Evolutionary conservation across 441 rosid genomes (phyloP).

Genomic region (Gossypium davidsonii): DNA sequence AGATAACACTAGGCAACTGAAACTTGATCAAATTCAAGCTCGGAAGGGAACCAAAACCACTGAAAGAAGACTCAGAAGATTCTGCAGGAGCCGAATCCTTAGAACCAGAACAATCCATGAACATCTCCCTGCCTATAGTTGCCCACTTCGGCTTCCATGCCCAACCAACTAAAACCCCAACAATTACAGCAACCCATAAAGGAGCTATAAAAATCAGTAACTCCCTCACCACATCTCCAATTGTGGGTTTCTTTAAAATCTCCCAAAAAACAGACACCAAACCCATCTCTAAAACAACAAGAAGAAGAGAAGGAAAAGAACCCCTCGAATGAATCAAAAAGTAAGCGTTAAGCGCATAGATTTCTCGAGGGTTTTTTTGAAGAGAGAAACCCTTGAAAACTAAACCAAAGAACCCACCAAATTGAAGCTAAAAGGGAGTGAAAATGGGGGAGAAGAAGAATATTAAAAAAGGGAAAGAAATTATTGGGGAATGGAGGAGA

Average conservation of each 20-base stretch:
- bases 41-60: slow-evolving; percentile 17
- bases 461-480: not conserved
- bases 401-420: not conserved
- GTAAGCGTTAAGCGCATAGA: slow-evolving; percentile 37
- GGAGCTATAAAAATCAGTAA: slow-evolving; percentile 49
- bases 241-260: slow-evolving; percentile 35
- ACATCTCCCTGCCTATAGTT: slow-evolving; percentile 34
- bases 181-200: slow-evolving; percentile 66
- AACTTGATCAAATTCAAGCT: slow-evolving; percentile 38
- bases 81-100: slow-evolving; percentile 7
- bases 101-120: slow-evolving; percentile 25
- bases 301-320: not conserved
- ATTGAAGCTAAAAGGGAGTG: not conserved
- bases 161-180: slow-evolving; percentile 87
- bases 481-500: slow-evolving; percentile 1
- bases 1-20: slow-evolving; percentile 44
- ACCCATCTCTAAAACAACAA: slow-evolving; percentile 31
- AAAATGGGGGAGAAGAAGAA: not conserved
- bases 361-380: slow-evolving; percentile 31
- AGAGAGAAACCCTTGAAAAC: not conserved
- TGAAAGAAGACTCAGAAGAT: slow-evolving; percentile 4
- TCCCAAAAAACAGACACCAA: slow-evolving; percentile 37
- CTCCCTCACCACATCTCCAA: slow-evolving; percentile 40
- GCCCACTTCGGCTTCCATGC: slow-evolving; percentile 95
- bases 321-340: slow-evolving; percentile 42